Percentiles rank a stretch among this genome's conserved stretches.
These are phyloP conservation scores for Prunus mongolica DNA, from an alignment of 306 rosid species.

Conservation along the genomic window DNA sequence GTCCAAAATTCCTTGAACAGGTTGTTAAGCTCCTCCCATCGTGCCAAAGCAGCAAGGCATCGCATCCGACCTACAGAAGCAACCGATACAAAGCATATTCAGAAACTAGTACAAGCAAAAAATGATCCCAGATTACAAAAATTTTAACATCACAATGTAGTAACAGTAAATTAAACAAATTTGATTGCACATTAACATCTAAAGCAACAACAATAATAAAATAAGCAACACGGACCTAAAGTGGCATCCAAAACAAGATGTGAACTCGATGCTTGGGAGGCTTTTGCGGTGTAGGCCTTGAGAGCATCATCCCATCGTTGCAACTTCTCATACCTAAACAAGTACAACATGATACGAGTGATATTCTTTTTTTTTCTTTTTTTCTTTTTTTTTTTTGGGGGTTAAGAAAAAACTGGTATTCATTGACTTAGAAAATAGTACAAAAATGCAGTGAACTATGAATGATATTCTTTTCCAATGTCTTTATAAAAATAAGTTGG, in stretches of 20 bases:
- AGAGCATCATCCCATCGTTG: constrained; percentile 99
- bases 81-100: constrained; percentile 20
- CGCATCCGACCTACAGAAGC: constrained; percentile 83
- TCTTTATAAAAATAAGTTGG: no score
- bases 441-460: not conserved
- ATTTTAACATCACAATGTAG: not conserved
- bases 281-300: constrained; percentile 89
- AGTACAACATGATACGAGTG: constrained; percentile 6
- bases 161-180: not conserved
- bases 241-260: constrained; percentile 81
- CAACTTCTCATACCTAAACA: constrained; percentile 86
- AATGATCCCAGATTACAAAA: not conserved
- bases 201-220: not conserved
- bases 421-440: no score
- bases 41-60: constrained; percentile 99
- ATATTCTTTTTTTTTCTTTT: not conserved
- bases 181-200: not conserved
- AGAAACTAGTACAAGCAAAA: not conserved
- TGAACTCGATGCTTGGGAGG: constrained; percentile 66
- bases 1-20: constrained; percentile 94
- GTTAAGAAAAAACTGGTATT: no score
- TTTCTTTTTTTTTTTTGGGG: no score
- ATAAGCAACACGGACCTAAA: constrained; percentile 56
- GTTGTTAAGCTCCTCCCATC: constrained; percentile 93
- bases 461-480: not conserved